Base-by-base conservation (phyloP, 2,329 filamentous ascomycete species). In the Paradendryphiella salina region DNA sequence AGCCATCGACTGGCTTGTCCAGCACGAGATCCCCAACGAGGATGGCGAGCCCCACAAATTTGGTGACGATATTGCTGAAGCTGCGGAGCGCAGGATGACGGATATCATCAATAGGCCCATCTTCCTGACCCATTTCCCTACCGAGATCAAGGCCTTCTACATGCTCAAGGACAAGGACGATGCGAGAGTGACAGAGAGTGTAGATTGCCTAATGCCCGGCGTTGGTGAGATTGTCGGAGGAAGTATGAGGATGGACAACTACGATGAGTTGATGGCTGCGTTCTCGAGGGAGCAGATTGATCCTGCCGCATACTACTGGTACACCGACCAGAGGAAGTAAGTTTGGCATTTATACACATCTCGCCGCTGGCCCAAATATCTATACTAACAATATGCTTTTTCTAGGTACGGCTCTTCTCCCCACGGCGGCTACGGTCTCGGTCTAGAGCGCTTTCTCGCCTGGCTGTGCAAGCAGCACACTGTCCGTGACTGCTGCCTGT, bases 81-180 rank as follows among this genome's bases (percentile, higher is more conserved):
- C 94, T 10, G 94, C 94, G 10, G 94, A 99, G 82, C 88, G 94
- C 65, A 85, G 82, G 72, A 99, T 99, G 94, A 97, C 93, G 1
- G 94, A 99, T 73, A 88, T 87, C 64, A 96, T 99, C 80, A 94
- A 95, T 85, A 80, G 85, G 46, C 94, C 94, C 56, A 96, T 99
- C 75, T 90, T 97, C 80, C 82, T 97, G 34, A 97, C 93, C 2
- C 93, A 97, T 77, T 99, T 99, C 84, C 94, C 94, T 15, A 86
- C 86, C 52, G 90, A 93, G 78, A 96, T 99, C 82, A 99, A 99
- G 82, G 89, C 94, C 1, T 99, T 99, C 75, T 99, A 99, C 82
- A 99, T 99, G 94, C 87, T 92, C 77, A 92, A 88, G 76, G 94
- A 93, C 65, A 79, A 81, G 35, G 76, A 82, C 23, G 94, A 99